Conservation (phyloP, 2,329 filamentous ascomycete species). For the Diplodia seriata region DNA sequence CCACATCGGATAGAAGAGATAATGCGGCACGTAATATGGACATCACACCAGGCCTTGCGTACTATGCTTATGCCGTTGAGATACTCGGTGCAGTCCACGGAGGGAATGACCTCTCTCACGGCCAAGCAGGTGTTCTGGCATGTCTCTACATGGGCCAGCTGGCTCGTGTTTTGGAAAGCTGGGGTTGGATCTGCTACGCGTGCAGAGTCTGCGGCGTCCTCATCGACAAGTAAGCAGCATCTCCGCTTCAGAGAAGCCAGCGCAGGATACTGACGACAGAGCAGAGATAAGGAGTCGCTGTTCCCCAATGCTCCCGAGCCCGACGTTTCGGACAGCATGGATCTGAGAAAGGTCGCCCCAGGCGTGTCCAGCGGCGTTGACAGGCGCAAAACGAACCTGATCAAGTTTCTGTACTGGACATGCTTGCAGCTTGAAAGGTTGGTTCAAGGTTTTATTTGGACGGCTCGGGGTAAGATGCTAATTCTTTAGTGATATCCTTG, state of each 20-base stretch:
- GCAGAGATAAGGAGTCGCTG: slow-evolving; percentile 30
- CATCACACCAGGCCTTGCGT: slow-evolving; percentile 85
- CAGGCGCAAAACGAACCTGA: slow-evolving; percentile 45
- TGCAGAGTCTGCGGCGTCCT: too few relatives aligned
- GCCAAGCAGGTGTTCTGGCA: slow-evolving; percentile 83
- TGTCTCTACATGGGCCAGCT: slow-evolving; percentile 90
- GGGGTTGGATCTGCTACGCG: slow-evolving; percentile 64
- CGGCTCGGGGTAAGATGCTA: neutral
- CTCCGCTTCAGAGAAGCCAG: neutral
- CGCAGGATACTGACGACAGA: neutral
- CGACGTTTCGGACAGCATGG: slow-evolving; percentile 24
- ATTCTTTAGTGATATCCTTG: slow-evolving; percentile 78
- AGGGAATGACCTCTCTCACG: slow-evolving; percentile 79
- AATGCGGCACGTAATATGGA: slow-evolving; percentile 70
- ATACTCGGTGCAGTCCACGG: slow-evolving; percentile 84
- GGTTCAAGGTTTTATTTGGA: slow-evolving; percentile 34
- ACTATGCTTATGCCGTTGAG: slow-evolving; percentile 84
- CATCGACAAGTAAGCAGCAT: slow-evolving; percentile 62
- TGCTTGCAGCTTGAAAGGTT: slow-evolving; percentile 91
- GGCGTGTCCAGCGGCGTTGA: slow-evolving; percentile 24
- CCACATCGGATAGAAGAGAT: slow-evolving; percentile 9
- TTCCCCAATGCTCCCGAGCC: slow-evolving; percentile 9
- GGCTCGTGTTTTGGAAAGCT: slow-evolving; percentile 85
- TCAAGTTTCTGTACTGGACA: slow-evolving; percentile 82
- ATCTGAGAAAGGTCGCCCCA: slow-evolving; percentile 25